A percentile compares a stretch with the other conserved stretches of the same genome.
Evolutionary conservation across 371 early-diverging fungal species (phyloP).

Genomic region (Zychaea mexicana): DNA sequence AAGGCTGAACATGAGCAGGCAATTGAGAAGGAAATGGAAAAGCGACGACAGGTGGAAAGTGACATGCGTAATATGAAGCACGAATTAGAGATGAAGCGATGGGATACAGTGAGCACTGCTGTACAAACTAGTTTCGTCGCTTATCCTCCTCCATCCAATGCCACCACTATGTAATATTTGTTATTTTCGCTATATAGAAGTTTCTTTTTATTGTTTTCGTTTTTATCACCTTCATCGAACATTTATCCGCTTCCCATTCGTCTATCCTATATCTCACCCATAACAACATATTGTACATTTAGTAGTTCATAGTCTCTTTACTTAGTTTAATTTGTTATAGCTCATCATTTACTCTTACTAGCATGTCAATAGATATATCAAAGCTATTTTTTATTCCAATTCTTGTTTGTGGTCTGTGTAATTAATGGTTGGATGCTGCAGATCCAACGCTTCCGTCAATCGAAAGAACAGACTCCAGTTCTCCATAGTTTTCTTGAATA

Average conservation of each 20-base stretch:
- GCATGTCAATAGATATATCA: too few species aligned
- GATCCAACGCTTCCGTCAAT: slow-evolving; percentile 39
- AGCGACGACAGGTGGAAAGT: slow-evolving; percentile 40
- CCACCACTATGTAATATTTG: not conserved
- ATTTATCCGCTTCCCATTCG: too few species aligned
- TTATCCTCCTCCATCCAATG: slow-evolving; percentile 10
- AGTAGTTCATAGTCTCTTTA: not conserved
- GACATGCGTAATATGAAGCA: slow-evolving; percentile 44
- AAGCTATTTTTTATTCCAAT: too few species aligned
- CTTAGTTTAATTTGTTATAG: not conserved
- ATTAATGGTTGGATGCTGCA: slow-evolving; percentile 1
- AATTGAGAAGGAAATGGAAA: slow-evolving; percentile 41
- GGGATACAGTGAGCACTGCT: slow-evolving; percentile 39
- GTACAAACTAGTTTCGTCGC: slow-evolving; percentile 46
- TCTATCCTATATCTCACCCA: too few species aligned
- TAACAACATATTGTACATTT: not conserved
- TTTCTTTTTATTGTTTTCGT: too few species aligned
- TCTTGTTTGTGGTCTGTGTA: too few species aligned
- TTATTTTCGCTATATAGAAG: too few species aligned
- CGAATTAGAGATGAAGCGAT: slow-evolving; percentile 46
- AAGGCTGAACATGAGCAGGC: slow-evolving; percentile 48
- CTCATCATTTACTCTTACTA: too few species aligned
- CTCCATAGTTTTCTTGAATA: slow-evolving; percentile 57
- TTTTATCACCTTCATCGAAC: too few species aligned
- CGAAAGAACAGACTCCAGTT: slow-evolving; percentile 63